phyloP scores from a whole-genome alignment of 352 stramenopile genomes.

The Pythium brassicae region DNA sequence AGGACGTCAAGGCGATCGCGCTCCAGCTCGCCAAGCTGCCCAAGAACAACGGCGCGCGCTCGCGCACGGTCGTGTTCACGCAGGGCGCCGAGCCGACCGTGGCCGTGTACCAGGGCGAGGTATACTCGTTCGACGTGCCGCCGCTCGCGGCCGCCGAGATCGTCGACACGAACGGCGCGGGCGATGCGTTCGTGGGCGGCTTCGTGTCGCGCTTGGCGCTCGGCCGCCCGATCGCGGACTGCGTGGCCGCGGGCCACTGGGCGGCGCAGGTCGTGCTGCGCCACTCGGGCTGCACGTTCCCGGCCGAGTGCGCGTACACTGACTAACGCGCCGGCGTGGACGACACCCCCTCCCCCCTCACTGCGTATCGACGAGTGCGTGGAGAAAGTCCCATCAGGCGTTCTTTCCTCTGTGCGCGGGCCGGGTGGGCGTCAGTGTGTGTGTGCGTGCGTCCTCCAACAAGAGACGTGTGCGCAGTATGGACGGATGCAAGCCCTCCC shows the following conservation, averaged over 20 bases:
- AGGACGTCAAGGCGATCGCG: slow-evolving; percentile 88
- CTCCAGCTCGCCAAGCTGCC: slow-evolving; percentile 91
- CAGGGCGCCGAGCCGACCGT: slow-evolving; percentile 95
- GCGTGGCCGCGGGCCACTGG: slow-evolving; percentile 96
- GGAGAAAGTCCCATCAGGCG: slow-evolving; percentile 23
- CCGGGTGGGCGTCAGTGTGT: background rate
- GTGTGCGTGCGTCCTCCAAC: no score
- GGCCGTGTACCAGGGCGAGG: slow-evolving; percentile 92
- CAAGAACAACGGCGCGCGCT: slow-evolving; percentile 90
- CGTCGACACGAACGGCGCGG: slow-evolving; percentile 99
- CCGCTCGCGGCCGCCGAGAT: slow-evolving; percentile 87
- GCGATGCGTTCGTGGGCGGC: slow-evolving; percentile 98
- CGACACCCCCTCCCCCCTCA: background rate
- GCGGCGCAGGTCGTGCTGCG: slow-evolving; percentile 97
- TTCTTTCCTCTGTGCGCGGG: slow-evolving; percentile 10
- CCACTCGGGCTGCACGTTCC: slow-evolving; percentile 95
- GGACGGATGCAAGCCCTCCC: no score
- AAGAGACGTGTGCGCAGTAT: no score
- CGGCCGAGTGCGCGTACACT: slow-evolving; percentile 89
- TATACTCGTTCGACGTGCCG: slow-evolving; percentile 91
- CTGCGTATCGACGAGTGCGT: background rate
- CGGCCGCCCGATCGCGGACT: slow-evolving; percentile 84
- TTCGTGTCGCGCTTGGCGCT: slow-evolving; percentile 94
- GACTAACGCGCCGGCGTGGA: slow-evolving; percentile 31
- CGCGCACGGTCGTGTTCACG: slow-evolving; percentile 97